Evolutionary conservation across 148 eudicot species (phyloP).

Genomic region (Rhododendron griersonianum): DNA sequence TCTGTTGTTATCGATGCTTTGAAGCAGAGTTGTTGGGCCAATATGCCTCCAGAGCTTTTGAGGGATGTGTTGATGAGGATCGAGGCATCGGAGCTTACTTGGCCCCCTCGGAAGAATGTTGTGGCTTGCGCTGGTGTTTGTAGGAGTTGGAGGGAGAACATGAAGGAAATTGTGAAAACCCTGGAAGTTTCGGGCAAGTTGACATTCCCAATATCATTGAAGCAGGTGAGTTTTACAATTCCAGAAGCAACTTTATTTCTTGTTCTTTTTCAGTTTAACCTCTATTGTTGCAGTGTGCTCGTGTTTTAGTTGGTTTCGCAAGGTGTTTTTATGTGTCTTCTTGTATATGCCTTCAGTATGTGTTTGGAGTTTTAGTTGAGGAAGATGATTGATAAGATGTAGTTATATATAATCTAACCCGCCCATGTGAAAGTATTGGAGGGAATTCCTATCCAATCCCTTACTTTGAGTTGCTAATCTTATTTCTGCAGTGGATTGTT

Average conservation of each 20-base stretch:
- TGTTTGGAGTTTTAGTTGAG: background rate
- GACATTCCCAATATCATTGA: conserved; percentile 89
- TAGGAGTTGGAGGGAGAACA: conserved; percentile 77
- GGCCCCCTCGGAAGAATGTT: conserved; percentile 73
- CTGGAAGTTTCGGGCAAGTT: conserved; percentile 59
- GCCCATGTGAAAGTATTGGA: background rate
- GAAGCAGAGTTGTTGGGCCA: conserved; percentile 90
- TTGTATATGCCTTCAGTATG: background rate
- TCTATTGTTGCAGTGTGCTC: background rate
- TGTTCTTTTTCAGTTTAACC: background rate
- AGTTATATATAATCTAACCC: background rate
- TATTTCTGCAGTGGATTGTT: background rate
- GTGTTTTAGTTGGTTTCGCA: background rate
- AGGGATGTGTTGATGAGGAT: conserved; percentile 82
- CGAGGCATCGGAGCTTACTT: conserved; percentile 61
- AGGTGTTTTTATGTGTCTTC: background rate
- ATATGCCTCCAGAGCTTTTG: conserved; percentile 85
- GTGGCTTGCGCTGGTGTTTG: conserved; percentile 91
- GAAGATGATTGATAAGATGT: background rate
- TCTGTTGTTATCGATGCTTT: conserved; percentile 53
- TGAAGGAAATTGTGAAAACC: conserved; percentile 73
- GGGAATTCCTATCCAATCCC: background rate
- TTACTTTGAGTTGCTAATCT: background rate
- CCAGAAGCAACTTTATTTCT: background rate
- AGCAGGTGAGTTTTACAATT: conserved; percentile 54